Percentiles rank a stretch among this genome's conserved stretches.
phyloP scores from a whole-genome alignment of 768 basidiomycete species.

The Postia placenta region DNA sequence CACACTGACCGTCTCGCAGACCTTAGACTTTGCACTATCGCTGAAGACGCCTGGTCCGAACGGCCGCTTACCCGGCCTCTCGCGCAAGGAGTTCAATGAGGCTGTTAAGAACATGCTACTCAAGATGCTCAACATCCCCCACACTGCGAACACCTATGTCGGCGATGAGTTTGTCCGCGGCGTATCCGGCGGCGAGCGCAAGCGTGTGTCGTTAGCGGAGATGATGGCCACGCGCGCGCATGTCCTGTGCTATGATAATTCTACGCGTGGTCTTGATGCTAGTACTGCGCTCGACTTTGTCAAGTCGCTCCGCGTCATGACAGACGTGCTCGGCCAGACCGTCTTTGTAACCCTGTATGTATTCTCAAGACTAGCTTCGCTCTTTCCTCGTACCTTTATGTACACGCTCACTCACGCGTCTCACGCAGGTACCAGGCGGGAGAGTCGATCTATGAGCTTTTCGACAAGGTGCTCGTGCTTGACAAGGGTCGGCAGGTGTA shows the following conservation, averaged over 20 bases:
- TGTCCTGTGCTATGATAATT: constrained; percentile 81
- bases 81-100: constrained; percentile 50
- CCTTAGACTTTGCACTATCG: constrained; percentile 63
- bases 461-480: constrained; percentile 86
- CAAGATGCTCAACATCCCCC: constrained; percentile 77
- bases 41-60: constrained; percentile 72
- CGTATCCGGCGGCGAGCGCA: constrained; percentile 75
- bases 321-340: constrained; percentile 75
- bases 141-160: constrained; percentile 72
- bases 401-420: neutral
- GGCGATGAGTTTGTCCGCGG: constrained; percentile 86
- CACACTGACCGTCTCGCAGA: constrained; percentile 76
- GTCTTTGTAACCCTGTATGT: constrained; percentile 73
- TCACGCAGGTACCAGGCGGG: constrained; percentile 49
- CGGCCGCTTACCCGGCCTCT: constrained; percentile 63
- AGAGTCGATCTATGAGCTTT: constrained; percentile 68
- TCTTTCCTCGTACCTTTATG: neutral
- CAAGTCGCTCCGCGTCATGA: constrained; percentile 73
- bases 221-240: constrained; percentile 81
- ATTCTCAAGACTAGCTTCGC: too few species aligned
- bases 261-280: constrained; percentile 76
- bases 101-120: constrained; percentile 59
- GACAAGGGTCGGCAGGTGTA: constrained; percentile 78
- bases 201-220: constrained; percentile 79
- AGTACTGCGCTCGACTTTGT: constrained; percentile 86